Percentiles rank a stretch among this genome's conserved stretches.
phyloP scores from a whole-genome alignment of 371 early-diverging fungal genomes.

The Dichotomocladium elegans region DNA sequence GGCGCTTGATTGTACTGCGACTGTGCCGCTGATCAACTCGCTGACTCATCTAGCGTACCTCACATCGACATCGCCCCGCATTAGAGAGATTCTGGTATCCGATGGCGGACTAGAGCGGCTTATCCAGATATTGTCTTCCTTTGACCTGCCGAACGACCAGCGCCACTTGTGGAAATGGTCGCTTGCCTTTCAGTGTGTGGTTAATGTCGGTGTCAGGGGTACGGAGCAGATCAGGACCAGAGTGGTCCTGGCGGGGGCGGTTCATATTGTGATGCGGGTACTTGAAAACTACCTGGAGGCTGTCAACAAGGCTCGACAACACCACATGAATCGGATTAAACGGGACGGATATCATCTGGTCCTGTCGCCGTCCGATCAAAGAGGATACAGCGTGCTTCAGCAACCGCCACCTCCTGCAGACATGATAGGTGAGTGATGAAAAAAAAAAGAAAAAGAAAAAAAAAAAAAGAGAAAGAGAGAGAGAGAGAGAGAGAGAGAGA shows the following conservation, averaged over 20 bases:
- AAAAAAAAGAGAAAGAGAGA: neutral
- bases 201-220: constrained; percentile 85
- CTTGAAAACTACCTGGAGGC: constrained; percentile 66
- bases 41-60: constrained; percentile 84
- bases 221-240: constrained; percentile 76
- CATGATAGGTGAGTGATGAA: neutral
- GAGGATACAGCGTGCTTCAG: neutral
- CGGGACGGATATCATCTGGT: neutral
- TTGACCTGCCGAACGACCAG: constrained; percentile 59
- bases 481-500: neutral
- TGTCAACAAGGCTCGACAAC: constrained; percentile 55
- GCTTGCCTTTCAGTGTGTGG: constrained; percentile 79
- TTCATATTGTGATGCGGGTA: constrained; percentile 74
- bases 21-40: constrained; percentile 80
- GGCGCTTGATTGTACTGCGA: constrained; percentile 86
- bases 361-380: neutral
- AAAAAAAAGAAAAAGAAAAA: too few species aligned
- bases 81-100: constrained; percentile 73
- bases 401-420: constrained; percentile 5
- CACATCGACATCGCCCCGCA: constrained; percentile 77
- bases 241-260: constrained; percentile 81
- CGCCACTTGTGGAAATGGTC: constrained; percentile 79
- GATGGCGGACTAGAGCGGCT: constrained; percentile 90
- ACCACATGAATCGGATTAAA: constrained; percentile 8
- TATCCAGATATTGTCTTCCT: constrained; percentile 66